Conservation (phyloP, 768 basidiomycete genomes). For the Phanerochaete carnosa region DNA sequence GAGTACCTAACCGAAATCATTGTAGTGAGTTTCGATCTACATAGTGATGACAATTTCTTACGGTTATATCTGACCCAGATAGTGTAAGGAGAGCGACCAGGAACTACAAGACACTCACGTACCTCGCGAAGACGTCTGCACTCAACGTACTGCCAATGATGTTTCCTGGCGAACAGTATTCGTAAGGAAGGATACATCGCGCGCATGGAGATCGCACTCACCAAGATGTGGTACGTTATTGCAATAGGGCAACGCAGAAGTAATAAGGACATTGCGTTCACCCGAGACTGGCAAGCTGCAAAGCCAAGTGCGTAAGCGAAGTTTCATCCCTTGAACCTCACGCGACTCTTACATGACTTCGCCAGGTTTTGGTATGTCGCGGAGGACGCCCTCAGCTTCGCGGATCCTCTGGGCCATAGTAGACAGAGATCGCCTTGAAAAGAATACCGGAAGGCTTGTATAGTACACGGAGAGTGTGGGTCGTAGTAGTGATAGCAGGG, state of each 20-base stretch:
- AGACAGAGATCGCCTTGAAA: neutral
- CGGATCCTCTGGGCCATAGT: constrained; percentile 38
- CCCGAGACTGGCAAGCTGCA: constrained; percentile 76
- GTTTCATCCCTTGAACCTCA: neutral
- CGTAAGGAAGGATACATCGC: constrained; percentile 2
- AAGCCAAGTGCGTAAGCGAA: constrained; percentile 4
- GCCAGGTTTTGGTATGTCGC: constrained; percentile 39
- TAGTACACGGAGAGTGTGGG: neutral
- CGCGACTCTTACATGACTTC: constrained; percentile 38
- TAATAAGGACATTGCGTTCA: constrained; percentile 85
- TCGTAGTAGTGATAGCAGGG: neutral
- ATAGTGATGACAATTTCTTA: constrained; percentile 2
- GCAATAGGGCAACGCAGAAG: constrained; percentile 93
- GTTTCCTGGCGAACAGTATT: constrained; percentile 48
- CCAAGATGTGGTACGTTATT: constrained; percentile 98
- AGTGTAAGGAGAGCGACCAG: neutral
- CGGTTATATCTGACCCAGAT: constrained; percentile 14
- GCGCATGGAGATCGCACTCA: constrained; percentile 30
- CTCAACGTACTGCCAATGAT: constrained; percentile 95
- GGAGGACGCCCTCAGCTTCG: constrained; percentile 39
- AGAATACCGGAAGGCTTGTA: neutral
- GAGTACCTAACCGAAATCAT: constrained; percentile 41
- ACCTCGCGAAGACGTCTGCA: constrained; percentile 96
- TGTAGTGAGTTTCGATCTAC: constrained; percentile 18
- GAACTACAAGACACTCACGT: constrained; percentile 27